These are phyloP conservation scores for Vigna angularis DNA, from an alignment of 306 rosid genomes.

Conservation along the genomic window DNA sequence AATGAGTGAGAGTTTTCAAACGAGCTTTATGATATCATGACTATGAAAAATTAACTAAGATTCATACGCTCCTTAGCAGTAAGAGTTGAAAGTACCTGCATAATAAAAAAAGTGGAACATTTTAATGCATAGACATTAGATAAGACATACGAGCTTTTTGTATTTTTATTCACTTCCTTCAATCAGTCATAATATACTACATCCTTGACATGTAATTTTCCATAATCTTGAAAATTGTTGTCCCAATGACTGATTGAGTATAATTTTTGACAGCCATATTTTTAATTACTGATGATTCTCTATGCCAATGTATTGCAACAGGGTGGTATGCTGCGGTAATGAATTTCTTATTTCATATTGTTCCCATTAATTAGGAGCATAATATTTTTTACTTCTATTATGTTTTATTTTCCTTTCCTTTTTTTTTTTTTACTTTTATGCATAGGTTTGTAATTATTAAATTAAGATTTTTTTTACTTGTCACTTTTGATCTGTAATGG, in stretches of 20 bases:
- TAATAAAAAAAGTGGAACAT: neutral
- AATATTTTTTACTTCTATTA: neutral
- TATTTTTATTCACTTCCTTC: neutral
- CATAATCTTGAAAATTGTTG: neutral
- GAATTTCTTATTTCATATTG: neutral
- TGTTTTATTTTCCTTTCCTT: neutral
- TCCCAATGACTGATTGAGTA: neutral
- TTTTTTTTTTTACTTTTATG: neutral
- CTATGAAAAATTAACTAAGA: neutral
- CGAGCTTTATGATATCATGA: neutral
- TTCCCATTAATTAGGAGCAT: neutral
- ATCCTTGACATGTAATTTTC: conserved; percentile 2
- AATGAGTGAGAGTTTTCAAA: neutral
- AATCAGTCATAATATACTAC: neutral
- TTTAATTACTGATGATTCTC: neutral
- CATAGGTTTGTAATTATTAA: neutral
- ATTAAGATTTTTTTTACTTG: no score
- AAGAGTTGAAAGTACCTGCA: neutral
- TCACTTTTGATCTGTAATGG: neutral
- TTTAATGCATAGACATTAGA: neutral
- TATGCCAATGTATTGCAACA: neutral
- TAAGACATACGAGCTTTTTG: neutral
- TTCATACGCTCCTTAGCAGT: conserved; percentile 5
- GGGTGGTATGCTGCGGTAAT: neutral
- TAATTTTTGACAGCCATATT: neutral